Evolutionary conservation across 352 stramenopile genomes (phyloP).

Genomic region (Pilasporangium apinafurcum): DNA sequence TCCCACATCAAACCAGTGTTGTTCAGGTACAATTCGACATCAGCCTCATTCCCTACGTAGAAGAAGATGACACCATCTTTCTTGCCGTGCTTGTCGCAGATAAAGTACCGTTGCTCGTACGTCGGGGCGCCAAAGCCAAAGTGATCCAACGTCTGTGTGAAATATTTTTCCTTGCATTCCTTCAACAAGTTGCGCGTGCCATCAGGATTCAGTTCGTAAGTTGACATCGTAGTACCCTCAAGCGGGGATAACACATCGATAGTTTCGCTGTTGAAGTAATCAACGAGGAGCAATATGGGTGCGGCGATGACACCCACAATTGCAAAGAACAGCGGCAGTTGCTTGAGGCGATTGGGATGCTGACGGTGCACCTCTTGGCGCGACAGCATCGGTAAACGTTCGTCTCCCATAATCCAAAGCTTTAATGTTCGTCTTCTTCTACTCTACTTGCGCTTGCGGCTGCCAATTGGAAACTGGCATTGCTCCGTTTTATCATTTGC

Average conservation of each 20-base stretch:
- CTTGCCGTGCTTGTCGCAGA: conserved; percentile 69
- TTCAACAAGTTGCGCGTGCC: conserved; percentile 33
- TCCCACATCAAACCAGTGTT: conserved; percentile 96
- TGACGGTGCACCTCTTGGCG: neutral
- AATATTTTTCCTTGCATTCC: conserved; percentile 66
- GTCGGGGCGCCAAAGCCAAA: conserved; percentile 49
- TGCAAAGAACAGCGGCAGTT: conserved; percentile 25
- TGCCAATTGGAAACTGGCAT: no score
- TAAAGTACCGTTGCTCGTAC: conserved; percentile 87
- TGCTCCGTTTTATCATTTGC: no score
- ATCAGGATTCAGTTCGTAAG: conserved; percentile 30
- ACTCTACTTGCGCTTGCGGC: no score
- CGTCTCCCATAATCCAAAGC: conserved; percentile 5
- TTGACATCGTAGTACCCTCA: neutral
- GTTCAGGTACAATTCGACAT: conserved; percentile 94
- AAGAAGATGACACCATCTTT: conserved; percentile 86
- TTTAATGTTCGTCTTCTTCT: no score
- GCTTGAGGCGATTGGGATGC: conserved; percentile 10
- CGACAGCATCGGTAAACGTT: conserved; percentile 24
- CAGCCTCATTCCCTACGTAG: conserved; percentile 94
- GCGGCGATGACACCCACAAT: conserved; percentile 19
- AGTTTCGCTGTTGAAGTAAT: conserved; percentile 9
- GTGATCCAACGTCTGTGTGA: conserved; percentile 74
- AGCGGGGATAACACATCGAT: neutral
- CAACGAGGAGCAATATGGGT: conserved; percentile 22